Percentiles rank a stretch among this genome's conserved stretches.
phyloP scores from a whole-genome alignment of 2,329 filamentous ascomycete species.

The Drechslera avenae region DNA sequence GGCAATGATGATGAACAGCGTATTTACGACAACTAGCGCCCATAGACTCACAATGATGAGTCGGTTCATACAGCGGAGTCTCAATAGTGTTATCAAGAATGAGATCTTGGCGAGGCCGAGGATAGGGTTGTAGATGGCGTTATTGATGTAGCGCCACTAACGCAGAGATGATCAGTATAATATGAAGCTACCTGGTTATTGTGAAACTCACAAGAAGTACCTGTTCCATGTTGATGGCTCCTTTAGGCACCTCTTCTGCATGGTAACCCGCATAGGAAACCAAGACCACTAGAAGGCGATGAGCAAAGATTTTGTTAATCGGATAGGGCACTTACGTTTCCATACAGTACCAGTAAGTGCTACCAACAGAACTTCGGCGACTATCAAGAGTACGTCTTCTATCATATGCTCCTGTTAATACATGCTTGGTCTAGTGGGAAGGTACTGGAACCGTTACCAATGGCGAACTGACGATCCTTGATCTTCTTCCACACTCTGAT shows the following conservation, averaged over 20 bases:
- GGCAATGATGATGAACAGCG: slow-evolving; percentile 4
- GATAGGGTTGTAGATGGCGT: slow-evolving; percentile 9
- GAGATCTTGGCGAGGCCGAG: slow-evolving; percentile 18
- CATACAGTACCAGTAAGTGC: not conserved
- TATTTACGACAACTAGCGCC: slow-evolving; percentile 8
- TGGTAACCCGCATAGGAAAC: slow-evolving; percentile 4
- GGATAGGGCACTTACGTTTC: not conserved
- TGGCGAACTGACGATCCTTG: slow-evolving; percentile 1
- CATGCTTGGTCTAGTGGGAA: not conserved
- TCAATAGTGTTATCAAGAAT: slow-evolving; percentile 14
- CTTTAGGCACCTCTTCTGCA: slow-evolving; percentile 7
- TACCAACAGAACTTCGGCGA: not conserved
- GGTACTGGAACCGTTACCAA: not conserved
- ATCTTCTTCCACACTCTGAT: slow-evolving; percentile 8
- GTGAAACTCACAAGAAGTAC: no score
- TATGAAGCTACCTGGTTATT: no score
- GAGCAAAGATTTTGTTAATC: not conserved
- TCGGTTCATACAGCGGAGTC: slow-evolving; percentile 5
- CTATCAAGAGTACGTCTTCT: not conserved
- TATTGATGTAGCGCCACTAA: slow-evolving; percentile 16
- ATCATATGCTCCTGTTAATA: not conserved
- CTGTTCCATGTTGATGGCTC: slow-evolving; percentile 2
- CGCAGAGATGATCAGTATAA: no score
- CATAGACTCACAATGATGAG: slow-evolving; percentile 11
- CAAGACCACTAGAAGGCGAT: not conserved